Evolutionary conservation across 2,329 filamentous ascomycete genomes (phyloP).

Genomic region (Aspergillus proliferans): DNA sequence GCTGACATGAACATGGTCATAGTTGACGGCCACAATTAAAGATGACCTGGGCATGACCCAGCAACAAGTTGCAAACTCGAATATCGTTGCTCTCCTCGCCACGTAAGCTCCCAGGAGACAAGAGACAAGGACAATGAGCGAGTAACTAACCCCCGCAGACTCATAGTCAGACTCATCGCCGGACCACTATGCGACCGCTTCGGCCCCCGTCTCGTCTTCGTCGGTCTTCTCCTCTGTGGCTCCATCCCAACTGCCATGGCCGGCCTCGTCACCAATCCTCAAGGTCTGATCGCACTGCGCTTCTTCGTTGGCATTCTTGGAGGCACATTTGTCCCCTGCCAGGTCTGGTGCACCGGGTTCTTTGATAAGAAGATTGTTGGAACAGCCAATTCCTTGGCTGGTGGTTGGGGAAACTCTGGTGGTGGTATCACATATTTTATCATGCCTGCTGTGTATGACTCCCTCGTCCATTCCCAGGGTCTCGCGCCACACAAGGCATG

Average conservation of each 20-base stretch:
- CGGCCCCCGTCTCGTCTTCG: conserved; percentile 75
- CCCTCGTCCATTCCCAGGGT: conserved; percentile 55
- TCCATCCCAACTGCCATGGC: conserved; percentile 76
- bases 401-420: conserved; percentile 78
- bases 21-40: conserved; percentile 70
- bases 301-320: conserved; percentile 42
- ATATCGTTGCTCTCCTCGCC: conserved; percentile 72
- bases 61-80: conserved; percentile 75
- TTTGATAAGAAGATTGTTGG: conserved; percentile 90
- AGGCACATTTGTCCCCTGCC: conserved; percentile 53
- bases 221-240: conserved; percentile 67
- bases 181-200: conserved; percentile 82
- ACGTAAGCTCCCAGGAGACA: conserved; percentile 44
- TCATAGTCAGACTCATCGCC: conserved; percentile 69
- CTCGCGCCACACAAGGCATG: conserved; percentile 65
- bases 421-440: conserved; percentile 90
- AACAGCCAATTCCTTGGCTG: conserved; percentile 78
- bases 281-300: conserved; percentile 42
- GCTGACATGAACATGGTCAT: conserved; percentile 12
- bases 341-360: conserved; percentile 89
- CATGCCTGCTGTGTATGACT: conserved; percentile 85
- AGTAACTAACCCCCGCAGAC: conserved; percentile 30
- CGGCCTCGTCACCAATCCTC: conserved; percentile 63
- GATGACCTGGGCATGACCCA: conserved; percentile 67
- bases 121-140: neutral